Evolutionary conservation across 1,139 yeast genomes (phyloP), one percentile per base, ranked within the genome.

Genomic region (Kodamaea derodonti): DNA sequence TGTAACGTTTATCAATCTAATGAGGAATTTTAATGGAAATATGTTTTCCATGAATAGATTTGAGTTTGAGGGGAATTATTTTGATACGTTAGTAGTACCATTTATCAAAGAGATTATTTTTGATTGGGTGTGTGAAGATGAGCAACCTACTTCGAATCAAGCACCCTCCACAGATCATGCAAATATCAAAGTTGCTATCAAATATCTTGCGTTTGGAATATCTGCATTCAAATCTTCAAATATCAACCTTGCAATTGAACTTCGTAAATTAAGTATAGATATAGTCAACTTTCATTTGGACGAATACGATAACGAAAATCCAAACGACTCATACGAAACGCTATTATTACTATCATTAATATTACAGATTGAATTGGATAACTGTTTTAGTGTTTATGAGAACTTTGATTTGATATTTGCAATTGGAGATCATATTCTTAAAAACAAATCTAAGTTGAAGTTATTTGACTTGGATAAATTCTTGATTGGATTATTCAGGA

Each of bases 381-480:
- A 51, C 31, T 47, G 52, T 22, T 67, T 56, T 39, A 64, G 68
- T 24, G 68, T 69, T 1, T 69, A 54, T 42, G 75, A 69, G 42
- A 69, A 69, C 45, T 65, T 57, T 27, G 72, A 68, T 33, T 54
- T 68, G 29, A 49, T 68, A 9, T 68, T 57, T 47, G 70, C 74
- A 4, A 66, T 69, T 32, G 75, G 72, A 1, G 72, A 65, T 34
- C 56, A 56, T 38, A 48, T 62, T 7, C 48, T 62, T 20, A 52
- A 54, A 36, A 45, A 51, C 35, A 58, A 53, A 40, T 50, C 48
- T 34, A 41, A 41, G 15, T 33, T 41, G 24, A 33, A 33, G 14
- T 33, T 37, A 11, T 40, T 47, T 30, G 43, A 35, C 30, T 45
- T 58, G 29, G 46, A 54, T 16, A 48, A 47, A 31, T 53, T 58